Conservation (phyloP, 148 eudicot species). For the Camellia sinensis region DNA sequence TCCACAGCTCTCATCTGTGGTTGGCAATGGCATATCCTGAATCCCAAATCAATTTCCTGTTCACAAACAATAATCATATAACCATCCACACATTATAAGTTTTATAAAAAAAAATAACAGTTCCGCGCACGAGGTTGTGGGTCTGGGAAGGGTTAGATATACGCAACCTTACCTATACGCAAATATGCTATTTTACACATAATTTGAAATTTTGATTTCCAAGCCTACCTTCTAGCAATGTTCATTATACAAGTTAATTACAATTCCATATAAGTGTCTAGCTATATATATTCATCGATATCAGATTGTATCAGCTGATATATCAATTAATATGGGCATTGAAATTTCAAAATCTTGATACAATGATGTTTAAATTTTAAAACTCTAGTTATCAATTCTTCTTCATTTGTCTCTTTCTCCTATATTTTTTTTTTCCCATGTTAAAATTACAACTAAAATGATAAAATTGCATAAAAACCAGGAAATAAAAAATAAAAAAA, state of each 20-base stretch:
- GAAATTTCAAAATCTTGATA: too few relatives aligned
- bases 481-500: background rate
- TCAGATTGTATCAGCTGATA: too few relatives aligned
- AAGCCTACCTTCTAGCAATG: background rate
- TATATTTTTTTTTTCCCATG: background rate
- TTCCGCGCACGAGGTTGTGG: too few relatives aligned
- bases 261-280: background rate
- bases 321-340: too few relatives aligned
- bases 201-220: background rate
- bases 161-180: too few relatives aligned
- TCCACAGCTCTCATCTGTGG: background rate
- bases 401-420: background rate
- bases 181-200: background rate
- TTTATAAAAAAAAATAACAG: too few relatives aligned
- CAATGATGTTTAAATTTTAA: too few relatives aligned
- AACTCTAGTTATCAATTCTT: too few relatives aligned
- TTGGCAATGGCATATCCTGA: background rate
- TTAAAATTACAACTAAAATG: slow-evolving; percentile 16
- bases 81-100: too few relatives aligned
- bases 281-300: too few relatives aligned
- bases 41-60: slow-evolving; percentile 14
- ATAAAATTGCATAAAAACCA: background rate
- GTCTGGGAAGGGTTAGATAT: too few relatives aligned
- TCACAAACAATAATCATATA: slow-evolving; percentile 4
- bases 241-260: background rate